Evolutionary conservation across 2,329 filamentous ascomycete species (phyloP), one percentile per base, ranked within the genome.

Genomic region (Ophioceras dolichostomum): DNA sequence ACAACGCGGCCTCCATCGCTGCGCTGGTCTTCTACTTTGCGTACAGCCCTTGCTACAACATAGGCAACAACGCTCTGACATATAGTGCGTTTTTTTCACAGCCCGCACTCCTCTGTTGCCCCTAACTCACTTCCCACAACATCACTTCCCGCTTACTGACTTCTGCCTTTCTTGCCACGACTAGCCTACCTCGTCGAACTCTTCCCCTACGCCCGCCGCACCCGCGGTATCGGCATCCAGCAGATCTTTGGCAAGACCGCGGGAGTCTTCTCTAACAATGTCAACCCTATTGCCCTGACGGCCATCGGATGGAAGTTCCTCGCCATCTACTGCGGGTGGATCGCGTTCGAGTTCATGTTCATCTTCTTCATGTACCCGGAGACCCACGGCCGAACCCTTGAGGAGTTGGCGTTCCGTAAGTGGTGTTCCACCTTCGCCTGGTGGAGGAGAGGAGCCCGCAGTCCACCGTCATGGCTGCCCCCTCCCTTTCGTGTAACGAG

Each of bases 361-460:
- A 80, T 91, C 36, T 91, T 79, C 59, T 83, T 87, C 57, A 68
- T 88, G 44, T 93, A 89, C 54, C 84, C 85, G 9, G 85, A 93
- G 60, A 93, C 85, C 0, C 81, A 80, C 43, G 85, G 85, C 42
- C 71, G 87, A 39, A 79, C 83, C 37, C 64, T 91, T 18, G 83
- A 91, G 61, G 84, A 91, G 36, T 49, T 64, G 32, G 46, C 58
- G 2, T 62, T 64, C 47, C 46, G 59, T 63, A 54, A 48, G 60
- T 56, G 7, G 1, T 4, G n/a, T n/a, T n/a, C n/a, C n/a, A n/a
- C n/a, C n/a, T n/a, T n/a, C n/a, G n/a, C n/a, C n/a, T n/a, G n/a
- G n/a, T n/a, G n/a, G n/a, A n/a, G n/a, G n/a, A n/a, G n/a, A n/a
- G n/a, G n/a, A n/a, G n/a, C n/a, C n/a, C n/a, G n/a, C n/a, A n/a